Conservation (phyloP, 1,139 yeast species). For the Candida sp. region DNA sequence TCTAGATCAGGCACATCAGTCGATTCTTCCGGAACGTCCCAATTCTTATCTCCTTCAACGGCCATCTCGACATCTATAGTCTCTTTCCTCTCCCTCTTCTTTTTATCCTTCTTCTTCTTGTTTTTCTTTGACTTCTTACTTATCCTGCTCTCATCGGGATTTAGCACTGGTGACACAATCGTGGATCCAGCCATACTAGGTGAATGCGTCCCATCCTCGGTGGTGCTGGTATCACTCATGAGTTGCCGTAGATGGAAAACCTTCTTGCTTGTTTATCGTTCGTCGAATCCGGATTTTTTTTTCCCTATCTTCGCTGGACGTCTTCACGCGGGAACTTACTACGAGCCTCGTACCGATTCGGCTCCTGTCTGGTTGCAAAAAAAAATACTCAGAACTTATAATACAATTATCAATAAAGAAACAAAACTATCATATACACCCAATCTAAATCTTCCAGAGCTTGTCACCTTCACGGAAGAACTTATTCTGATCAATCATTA, state of each 20-base stretch:
- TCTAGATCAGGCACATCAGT: too few relatives aligned
- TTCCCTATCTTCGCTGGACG: neutral
- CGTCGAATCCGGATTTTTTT: neutral
- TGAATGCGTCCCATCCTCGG: neutral
- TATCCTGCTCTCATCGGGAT: neutral
- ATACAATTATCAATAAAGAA: neutral
- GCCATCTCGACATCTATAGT: too few relatives aligned
- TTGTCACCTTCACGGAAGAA: conserved; percentile 66
- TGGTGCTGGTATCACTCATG: neutral
- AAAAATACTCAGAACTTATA: conserved; percentile 1
- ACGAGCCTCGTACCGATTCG: too few relatives aligned
- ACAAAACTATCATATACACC: neutral
- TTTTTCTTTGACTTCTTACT: neutral
- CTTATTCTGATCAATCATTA: conserved; percentile 59
- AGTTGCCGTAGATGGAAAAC: neutral
- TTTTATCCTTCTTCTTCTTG: neutral
- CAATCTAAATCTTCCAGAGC: conserved; percentile 32
- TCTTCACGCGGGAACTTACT: too few relatives aligned
- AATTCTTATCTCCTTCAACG: neutral
- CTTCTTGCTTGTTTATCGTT: too few relatives aligned
- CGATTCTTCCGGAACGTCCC: neutral
- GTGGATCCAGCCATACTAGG: neutral
- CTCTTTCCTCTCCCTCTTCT: neutral
- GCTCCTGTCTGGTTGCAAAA: neutral
- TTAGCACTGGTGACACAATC: neutral